Base-by-base conservation (phyloP, 805 yeast species). In the Zygosaccharomyces bisporus region DNA sequence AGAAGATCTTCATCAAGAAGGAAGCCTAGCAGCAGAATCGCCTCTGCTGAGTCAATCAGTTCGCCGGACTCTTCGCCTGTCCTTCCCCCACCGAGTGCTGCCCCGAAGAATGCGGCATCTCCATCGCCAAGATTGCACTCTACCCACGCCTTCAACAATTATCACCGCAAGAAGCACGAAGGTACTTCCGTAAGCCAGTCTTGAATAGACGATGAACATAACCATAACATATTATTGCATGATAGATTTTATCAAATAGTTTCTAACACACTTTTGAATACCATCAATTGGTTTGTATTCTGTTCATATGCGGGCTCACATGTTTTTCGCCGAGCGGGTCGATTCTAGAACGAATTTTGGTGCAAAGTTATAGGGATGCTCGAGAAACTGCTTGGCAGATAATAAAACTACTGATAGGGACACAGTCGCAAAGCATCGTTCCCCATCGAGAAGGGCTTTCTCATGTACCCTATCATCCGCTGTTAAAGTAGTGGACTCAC, bases 1-100 rank as follows among this genome's bases (percentile, higher is more conserved):
- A 55, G 45, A 39, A 52, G 59, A 39, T 47, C 54, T n/a, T 46
- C 57, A 4, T 55, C 59, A 13, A 49, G 45, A 20, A 49, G 57
- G 27, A 42, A 41, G 17, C 39, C 38, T n/a, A 48, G 49, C 21
- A 46, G 49, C 13, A 42, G 36, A 36, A 18, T 39, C 6, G 35
- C 35, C 8, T 42, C 52, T 1, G 46, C 45, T 20, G 14, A 31
- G 17, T 37, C 48, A 5, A 32, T 32, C 27, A 41, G 43, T 27
- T 47, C 51, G 4, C 43, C 48, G 6, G 51, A 47, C 9, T 44
- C 51, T 9, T 47, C 51, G 16, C 48, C 51, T 8, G 39, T 38
- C 4, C 34, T 47, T n/a, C 48, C 45, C n/a, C 14, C 21, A 23
- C n/a, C 44, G 10, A 23, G 2, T 17, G 21, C 12, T 6, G 25